Conservation (phyloP, 805 yeast species). For the Ogataea sp. region DNA sequence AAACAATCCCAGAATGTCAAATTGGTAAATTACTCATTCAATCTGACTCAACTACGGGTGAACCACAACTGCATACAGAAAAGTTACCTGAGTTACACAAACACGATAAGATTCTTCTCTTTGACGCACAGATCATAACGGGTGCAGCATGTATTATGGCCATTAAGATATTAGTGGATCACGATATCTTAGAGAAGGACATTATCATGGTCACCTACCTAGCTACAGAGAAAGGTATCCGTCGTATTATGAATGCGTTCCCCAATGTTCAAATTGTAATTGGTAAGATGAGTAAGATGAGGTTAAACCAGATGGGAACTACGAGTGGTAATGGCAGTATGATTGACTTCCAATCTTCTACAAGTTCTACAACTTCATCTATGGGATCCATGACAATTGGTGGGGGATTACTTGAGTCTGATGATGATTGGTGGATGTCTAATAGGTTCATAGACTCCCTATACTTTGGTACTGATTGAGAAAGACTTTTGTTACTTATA, state of each 20-base stretch:
- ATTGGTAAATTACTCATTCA: conserved; percentile 84
- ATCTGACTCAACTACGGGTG: conserved; percentile 84
- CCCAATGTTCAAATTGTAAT: conserved; percentile 60
- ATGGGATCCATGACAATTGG: conserved; percentile 6
- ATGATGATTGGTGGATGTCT: conserved; percentile 52
- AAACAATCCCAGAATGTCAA: conserved; percentile 67
- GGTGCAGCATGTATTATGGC: conserved; percentile 97
- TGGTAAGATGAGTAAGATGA: conserved; percentile 47
- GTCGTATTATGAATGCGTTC: conserved; percentile 69
- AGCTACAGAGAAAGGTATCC: conserved; percentile 72
- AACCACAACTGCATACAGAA: conserved; percentile 85
- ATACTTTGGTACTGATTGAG: conserved; percentile 60
- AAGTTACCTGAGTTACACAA: conserved; percentile 44
- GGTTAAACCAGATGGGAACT: not conserved
- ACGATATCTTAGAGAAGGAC: conserved; percentile 52
- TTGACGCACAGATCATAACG: conserved; percentile 83
- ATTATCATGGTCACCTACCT: conserved; percentile 64
- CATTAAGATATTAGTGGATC: conserved; percentile 76
- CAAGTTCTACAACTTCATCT: not conserved
- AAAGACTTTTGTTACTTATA: too few species aligned
- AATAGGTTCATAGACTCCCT: conserved; percentile 64
- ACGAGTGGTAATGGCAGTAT: conserved; percentile 11
- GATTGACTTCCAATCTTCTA: not conserved
- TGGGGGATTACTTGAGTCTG: conserved; percentile 10
- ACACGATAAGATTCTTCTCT: conserved; percentile 46